Evolutionary conservation across 352 stramenopile species (phyloP).

Genomic region (Phytophthora kernoviae): DNA sequence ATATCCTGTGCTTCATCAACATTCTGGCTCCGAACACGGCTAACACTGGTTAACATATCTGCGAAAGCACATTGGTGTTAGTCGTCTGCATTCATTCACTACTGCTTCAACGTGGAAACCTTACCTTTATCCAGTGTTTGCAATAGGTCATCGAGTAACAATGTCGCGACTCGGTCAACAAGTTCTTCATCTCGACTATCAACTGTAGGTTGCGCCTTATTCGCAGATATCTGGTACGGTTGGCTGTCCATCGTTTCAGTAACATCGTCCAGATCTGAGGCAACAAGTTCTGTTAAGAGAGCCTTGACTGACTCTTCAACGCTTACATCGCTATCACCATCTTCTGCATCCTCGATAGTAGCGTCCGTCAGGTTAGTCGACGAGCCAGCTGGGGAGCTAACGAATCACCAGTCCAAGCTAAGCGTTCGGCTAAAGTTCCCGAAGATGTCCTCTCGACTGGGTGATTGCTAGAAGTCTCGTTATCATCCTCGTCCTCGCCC

Average conservation of each 20-base stretch:
- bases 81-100: neutral
- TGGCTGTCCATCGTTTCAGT: neutral
- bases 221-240: neutral
- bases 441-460: neutral
- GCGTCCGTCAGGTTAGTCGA: neutral
- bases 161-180: constrained; percentile 19
- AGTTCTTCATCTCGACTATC: constrained; percentile 1
- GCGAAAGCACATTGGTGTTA: constrained; percentile 8
- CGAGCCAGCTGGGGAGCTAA: neutral
- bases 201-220: neutral
- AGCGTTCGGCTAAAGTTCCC: neutral
- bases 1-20: neutral
- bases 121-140: constrained; percentile 23
- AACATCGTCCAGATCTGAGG: neutral
- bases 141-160: constrained; percentile 31
- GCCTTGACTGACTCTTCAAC: neutral
- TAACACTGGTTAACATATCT: constrained; percentile 16
- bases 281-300: neutral
- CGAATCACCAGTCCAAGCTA: neutral
- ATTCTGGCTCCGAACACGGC: constrained; percentile 1
- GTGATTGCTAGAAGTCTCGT: no score
- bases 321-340: neutral
- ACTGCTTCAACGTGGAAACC: neutral
- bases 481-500: no score
- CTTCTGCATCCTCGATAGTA: neutral